Conservation (phyloP, 306 rosid species). For the Fagus sylvatica region DNA sequence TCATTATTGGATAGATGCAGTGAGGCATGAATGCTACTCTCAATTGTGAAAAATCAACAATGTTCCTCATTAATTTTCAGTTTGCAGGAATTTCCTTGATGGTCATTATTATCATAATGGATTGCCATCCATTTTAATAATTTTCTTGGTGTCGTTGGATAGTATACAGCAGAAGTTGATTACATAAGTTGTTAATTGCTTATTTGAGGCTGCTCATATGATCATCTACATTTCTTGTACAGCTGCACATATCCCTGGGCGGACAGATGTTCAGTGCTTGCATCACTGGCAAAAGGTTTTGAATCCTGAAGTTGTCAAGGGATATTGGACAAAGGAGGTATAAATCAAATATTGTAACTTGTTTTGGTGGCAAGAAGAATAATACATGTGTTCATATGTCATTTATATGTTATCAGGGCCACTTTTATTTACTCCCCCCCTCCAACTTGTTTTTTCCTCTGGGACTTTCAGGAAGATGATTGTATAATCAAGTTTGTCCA, state of each 20-base stretch:
- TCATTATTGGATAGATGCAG: background rate
- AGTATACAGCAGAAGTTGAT: background rate
- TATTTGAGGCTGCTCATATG: background rate
- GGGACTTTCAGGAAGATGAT: conserved; percentile 56
- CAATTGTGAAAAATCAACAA: background rate
- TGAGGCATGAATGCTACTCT: background rate
- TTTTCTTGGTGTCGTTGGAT: background rate
- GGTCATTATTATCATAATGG: background rate
- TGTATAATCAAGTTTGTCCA: conserved; percentile 43
- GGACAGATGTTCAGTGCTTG: conserved; percentile 51
- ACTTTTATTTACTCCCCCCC: background rate
- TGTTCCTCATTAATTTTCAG: background rate
- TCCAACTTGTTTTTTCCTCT: background rate
- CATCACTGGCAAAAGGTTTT: conserved; percentile 68
- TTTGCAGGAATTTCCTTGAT: background rate
- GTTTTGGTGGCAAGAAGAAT: background rate
- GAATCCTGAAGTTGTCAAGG: conserved; percentile 57
- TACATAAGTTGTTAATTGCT: background rate
- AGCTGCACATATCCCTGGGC: conserved; percentile 50
- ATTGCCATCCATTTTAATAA: background rate
- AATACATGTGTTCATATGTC: background rate
- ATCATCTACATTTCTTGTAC: background rate
- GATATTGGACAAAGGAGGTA: conserved; percentile 68
- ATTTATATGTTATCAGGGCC: conserved; percentile 9
- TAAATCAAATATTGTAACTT: conserved; percentile 5